Conservation (phyloP, 495 filamentous ascomycete species). For the Staphylotrichum tortipilum region DNA sequence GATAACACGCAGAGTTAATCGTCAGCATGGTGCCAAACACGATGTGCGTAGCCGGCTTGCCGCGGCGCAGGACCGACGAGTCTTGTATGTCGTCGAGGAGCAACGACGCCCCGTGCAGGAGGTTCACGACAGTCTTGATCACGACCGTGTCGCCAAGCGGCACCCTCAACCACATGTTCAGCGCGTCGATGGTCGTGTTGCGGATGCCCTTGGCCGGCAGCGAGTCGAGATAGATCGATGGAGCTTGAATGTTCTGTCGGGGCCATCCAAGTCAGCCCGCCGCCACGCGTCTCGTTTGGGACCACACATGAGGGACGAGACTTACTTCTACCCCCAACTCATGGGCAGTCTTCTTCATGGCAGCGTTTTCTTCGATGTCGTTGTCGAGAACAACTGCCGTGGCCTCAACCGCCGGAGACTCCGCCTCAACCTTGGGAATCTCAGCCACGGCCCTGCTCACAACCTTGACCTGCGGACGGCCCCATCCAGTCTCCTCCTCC, state of each 20-base stretch:
- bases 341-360: no score
- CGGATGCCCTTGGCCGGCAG: conserved; percentile 14
- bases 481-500: background rate
- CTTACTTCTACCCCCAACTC: no score
- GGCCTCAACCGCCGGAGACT: no score
- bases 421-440: no score
- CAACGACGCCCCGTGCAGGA: conserved; percentile 11
- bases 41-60: conserved; percentile 72
- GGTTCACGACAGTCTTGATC: conserved; percentile 5
- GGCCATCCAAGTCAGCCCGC: background rate
- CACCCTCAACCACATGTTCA: conserved; percentile 12
- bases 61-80: conserved; percentile 63
- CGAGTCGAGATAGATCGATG: conserved; percentile 10
- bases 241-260: conserved; percentile 4
- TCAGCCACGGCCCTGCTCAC: background rate
- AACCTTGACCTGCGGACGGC: background rate
- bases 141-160: background rate
- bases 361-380: no score
- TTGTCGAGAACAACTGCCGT: no score
- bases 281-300: no score
- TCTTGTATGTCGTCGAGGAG: conserved; percentile 72
- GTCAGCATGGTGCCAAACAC: conserved; percentile 83
- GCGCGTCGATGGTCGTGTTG: conserved; percentile 4
- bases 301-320: no score
- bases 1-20: conserved; percentile 82